These are phyloP conservation scores for Fusarium avenaceum DNA, from an alignment of 2,329 filamentous ascomycete genomes.

Conservation along the genomic window DNA sequence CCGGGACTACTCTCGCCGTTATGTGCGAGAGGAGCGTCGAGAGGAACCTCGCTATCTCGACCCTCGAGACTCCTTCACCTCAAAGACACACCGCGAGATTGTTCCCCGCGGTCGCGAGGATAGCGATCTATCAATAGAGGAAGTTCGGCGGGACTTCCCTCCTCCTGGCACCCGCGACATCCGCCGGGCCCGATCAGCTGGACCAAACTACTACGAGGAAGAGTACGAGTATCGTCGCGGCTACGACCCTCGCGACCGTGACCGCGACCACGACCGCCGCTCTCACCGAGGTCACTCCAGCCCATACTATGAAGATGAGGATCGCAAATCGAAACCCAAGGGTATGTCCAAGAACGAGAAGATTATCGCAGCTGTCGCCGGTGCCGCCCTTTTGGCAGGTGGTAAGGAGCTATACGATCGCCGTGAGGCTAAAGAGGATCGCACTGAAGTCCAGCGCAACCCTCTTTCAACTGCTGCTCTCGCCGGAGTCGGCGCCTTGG, in stretches of 20 bases:
- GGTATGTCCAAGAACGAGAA: slow-evolving; percentile 73
- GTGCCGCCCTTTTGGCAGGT: slow-evolving; percentile 73
- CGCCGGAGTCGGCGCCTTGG: slow-evolving; percentile 73
- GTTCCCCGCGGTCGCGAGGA: slow-evolving; percentile 75
- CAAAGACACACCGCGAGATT: slow-evolving; percentile 65
- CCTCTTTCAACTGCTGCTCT: slow-evolving; percentile 71
- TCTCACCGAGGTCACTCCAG: slow-evolving; percentile 63
- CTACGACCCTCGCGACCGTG: slow-evolving; percentile 63
- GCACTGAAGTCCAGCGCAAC: slow-evolving; percentile 68
- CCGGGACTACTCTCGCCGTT: slow-evolving; percentile 63
- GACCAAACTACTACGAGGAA: slow-evolving; percentile 70
- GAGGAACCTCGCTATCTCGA: slow-evolving; percentile 69
- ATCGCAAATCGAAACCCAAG: slow-evolving; percentile 60
- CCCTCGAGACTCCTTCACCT: slow-evolving; percentile 62
- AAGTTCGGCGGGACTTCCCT: slow-evolving; percentile 86
- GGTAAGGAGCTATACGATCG: slow-evolving; percentile 77
- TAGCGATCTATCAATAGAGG: slow-evolving; percentile 82
- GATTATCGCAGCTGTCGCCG: slow-evolving; percentile 75
- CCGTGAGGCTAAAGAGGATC: slow-evolving; percentile 67
- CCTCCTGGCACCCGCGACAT: slow-evolving; percentile 70
- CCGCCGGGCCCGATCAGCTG: slow-evolving; percentile 74
- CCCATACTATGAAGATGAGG: slow-evolving; percentile 71
- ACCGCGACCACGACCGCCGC: slow-evolving; percentile 59
- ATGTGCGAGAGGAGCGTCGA: slow-evolving; percentile 68
- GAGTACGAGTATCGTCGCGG: slow-evolving; percentile 62